Base-by-base conservation (phyloP, 1,284 basidiomycete genomes). In the Pyrrhoderma lamaoense region DNA sequence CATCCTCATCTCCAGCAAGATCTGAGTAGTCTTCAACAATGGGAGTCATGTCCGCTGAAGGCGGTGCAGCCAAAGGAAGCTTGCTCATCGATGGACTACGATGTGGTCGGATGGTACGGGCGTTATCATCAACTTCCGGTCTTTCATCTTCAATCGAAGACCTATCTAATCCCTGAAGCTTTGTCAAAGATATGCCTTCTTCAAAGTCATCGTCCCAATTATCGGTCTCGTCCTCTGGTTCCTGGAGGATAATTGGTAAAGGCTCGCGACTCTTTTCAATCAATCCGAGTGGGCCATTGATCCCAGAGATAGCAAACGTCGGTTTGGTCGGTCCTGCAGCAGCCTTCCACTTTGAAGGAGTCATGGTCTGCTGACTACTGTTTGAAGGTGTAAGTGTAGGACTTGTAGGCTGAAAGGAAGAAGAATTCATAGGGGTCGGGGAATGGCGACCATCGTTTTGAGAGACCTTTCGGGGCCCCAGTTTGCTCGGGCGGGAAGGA, bases 201-300 rank as follows among this genome's bases (percentile, higher is more conserved):
- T 93, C 93, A 62, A 98, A 99, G 64, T 99, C 95, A 59, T 93
- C 89, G 63, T 99, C 95, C 93, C 95, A 98, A 57, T 93, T 94
- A 64, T 95, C 91, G 8, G 82, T 91, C 61, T 91, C 85, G 57
- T 87, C 88, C 65, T 89, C 88, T 4, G 83, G 85, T 36, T 77
- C 73, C 55, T 80, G 81, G 25, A 86, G 66, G 16, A 74, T 73
- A 51, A 80, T 77, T 5, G 72, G 69, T 38, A 74, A 63, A 2
- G 80, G 79, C 53, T 80, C 67, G 36, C 67, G 73, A 45, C 78
- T 78, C 63, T 79, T 82, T 58, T 82, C 80, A 14, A 72, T 53
- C 70, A 45, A 79, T 65, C 58, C 55, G 19, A 57, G 47, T 5
- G 48, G 42, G 16, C 46, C 45, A 36, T 51, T 49, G 8, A 56